Base-by-base conservation (phyloP, 2,329 filamentous ascomycete species). In the Passalora sequoiae region DNA sequence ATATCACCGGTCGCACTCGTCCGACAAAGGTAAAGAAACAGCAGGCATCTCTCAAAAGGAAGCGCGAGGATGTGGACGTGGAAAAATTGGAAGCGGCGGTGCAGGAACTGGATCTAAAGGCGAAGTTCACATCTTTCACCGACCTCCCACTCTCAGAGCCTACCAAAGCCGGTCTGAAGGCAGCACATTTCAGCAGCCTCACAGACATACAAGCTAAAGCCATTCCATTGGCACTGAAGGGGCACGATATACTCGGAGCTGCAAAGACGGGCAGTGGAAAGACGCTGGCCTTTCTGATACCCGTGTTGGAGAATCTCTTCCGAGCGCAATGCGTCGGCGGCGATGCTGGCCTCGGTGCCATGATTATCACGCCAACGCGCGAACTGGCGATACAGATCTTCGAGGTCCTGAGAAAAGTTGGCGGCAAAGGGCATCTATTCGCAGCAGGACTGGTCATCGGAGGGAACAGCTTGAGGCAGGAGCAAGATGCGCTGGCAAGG, bases 331-430 rank as follows among this genome's bases (percentile, higher is more conserved):
- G 89, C 83, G 86, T 92, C 12, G 86, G 94, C 58, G 77, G 82
- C 56, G 92, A 98, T 68, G 72, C 72, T 31, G 92, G 92, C 1
- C 73, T 98, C 21, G 91, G 91, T 6, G 92, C 92, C 4, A 76
- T 98, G 51, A 87, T 98, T 53, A 83, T 98, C 41, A 91, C 89
- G 1, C 92, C 92, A 1, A 98, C 92, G 6, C 83, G 92, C 60
- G 92, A 98, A 69, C 74, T 98, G 43, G 91, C 92, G 0, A 92
- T 94, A 28, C 92, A 98, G 66, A 98, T 95, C 49, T 98, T 97
- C 61, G 86, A 96, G 45, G 91, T 97, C 0, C 69, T 98, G 57
- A 77, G 87, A 49, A 95, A 94, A 65, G 80, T 98, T 45, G 92
- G 92, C 32, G 79, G 86, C 44, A 81, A 91, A 51, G 72, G 72